Percentiles rank a stretch among this genome's conserved stretches.
Conservation (phyloP, 148 eudicot genomes). For the Chenopodium album region DNA sequence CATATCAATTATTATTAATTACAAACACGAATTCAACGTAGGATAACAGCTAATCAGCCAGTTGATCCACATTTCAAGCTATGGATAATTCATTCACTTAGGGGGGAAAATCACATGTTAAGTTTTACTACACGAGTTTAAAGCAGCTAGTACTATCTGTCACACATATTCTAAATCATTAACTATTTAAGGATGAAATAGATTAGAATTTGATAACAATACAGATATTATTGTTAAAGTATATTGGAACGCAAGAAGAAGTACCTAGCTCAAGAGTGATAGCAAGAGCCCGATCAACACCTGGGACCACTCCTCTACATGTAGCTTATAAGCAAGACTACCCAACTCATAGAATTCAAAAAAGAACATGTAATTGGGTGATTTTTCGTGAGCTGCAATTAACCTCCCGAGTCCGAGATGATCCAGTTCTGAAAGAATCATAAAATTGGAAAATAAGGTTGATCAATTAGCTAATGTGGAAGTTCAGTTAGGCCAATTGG, state of each 20-base stretch:
- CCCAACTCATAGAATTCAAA: slow-evolving; percentile 66
- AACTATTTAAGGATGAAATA: not conserved
- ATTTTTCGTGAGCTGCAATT: slow-evolving; percentile 85
- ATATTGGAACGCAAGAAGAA: not conserved
- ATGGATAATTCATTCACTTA: not conserved
- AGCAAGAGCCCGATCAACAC: slow-evolving; percentile 49
- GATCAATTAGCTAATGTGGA: too few relatives aligned
- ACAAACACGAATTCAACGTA: not conserved
- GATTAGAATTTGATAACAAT: not conserved
- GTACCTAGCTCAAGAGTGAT: slow-evolving; percentile 63
- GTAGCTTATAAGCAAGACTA: slow-evolving; percentile 75
- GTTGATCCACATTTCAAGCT: not conserved
- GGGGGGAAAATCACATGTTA: not conserved
- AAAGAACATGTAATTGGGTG: slow-evolving; percentile 96
- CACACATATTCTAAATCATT: not conserved
- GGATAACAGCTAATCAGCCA: not conserved
- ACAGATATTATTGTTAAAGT: not conserved
- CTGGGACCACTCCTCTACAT: slow-evolving; percentile 84
- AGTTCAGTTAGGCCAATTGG: too few relatives aligned
- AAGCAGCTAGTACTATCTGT: not conserved
- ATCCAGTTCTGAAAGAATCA: slow-evolving; percentile 39
- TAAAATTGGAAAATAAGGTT: too few relatives aligned
- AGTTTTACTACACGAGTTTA: not conserved
- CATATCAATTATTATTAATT: not conserved
- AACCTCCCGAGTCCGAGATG: slow-evolving; percentile 78